Percentiles rank a stretch among this genome's conserved stretches.
Conservation (phyloP, 345 rosid species). For the Sapria himalayana region DNA sequence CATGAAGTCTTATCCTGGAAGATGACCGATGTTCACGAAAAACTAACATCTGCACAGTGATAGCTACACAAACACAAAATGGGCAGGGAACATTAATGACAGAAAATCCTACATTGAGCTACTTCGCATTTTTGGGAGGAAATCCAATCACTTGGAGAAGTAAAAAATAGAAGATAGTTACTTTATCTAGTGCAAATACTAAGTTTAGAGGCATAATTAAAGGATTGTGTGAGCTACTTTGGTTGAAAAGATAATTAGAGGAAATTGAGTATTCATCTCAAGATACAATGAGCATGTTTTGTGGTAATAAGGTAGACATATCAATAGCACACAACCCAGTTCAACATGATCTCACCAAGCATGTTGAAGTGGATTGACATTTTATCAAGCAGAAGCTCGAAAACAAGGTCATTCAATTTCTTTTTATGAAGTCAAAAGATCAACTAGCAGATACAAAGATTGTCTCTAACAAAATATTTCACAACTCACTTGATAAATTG, state of each 20-base stretch:
- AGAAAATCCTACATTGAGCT: not conserved
- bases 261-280: not conserved
- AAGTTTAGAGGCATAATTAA: not conserved
- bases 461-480: not conserved
- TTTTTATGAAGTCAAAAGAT: not conserved
- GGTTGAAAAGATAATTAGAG: not conserved
- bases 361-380: no score
- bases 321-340: no score
- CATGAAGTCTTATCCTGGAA: not conserved
- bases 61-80: not conserved
- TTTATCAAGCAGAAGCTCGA: no score
- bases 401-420: not conserved
- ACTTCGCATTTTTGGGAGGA: conserved; percentile 1
- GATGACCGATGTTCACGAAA: not conserved
- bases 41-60: not conserved
- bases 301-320: not conserved
- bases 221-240: no score
- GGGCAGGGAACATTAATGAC: not conserved
- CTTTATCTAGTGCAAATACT: not conserved
- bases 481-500: conserved; percentile 2
- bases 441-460: not conserved
- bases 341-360: no score
- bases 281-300: not conserved
- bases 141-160: not conserved
- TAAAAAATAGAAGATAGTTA: not conserved